Base-by-base conservation (phyloP, 2,329 filamentous ascomycete genomes). In the Akanthomyces muscarius region DNA sequence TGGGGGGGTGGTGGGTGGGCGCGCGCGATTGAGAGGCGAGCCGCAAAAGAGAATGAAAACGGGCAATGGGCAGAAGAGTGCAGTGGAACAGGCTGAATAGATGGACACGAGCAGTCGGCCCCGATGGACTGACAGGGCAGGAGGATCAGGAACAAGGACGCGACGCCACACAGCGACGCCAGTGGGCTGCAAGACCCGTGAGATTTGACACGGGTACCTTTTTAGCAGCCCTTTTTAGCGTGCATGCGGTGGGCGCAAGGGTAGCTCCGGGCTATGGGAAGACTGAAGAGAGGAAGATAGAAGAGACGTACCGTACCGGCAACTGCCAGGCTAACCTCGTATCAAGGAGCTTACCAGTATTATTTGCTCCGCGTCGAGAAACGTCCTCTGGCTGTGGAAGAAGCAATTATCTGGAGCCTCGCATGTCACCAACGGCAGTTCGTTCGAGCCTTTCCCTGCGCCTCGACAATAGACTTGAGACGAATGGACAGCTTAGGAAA, bases 191-290 rank as follows among this genome's bases (percentile, higher is more conserved):
- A 61, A 44, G 47, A 28, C 5, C 57, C 25, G 38, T 52, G 57
- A 53, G 57, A 61, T 61, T 52, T 52, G 57, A 52, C 38, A 44
- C 57, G 48, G 56, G 56, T 23, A 42, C 56, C 45, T 38, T 33
- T 33, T 52, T 51, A 51, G 51, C 25, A 53, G 28, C 28, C n/a
- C 36, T 36, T 48, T 33, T 54, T 54, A 61, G 48, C 50, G 41
- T 54, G 25, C 51, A 52, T 44, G 57, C 44, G 10, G 44, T 54
- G 41, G 21, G 56, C 16, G 47, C 57, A 60, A 52, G 47, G 58
- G 58, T 38, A 54, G 18, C 59, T 45, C 36, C 33, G 36, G 16
- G 28, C 41, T 25, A 6, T 16, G 28, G 21, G 21, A 28, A 47
- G 16, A 48, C 42, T 4, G 18, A 23, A 36, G 55, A 44, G 18